A percentile compares a stretch with the other conserved stretches of the same genome.
Conservation (phyloP, 176 grass and related monocot species). For the Carex cristatella region DNA sequence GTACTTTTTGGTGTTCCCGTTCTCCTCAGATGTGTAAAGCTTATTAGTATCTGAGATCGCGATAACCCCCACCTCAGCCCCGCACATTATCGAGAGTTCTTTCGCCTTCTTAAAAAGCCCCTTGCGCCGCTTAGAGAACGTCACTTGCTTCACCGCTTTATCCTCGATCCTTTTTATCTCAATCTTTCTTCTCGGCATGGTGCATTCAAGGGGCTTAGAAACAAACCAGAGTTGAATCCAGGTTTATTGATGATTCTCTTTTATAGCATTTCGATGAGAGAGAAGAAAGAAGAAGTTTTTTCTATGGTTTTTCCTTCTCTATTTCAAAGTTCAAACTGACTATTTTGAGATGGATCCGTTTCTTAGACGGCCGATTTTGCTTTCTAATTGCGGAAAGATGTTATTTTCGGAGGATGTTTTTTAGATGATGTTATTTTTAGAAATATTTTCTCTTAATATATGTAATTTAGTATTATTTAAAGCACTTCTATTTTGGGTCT, state of each 20-base stretch:
- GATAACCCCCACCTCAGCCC: conserved; percentile 69
- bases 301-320: too few relatives aligned
- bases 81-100: conserved; percentile 82
- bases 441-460: too few relatives aligned
- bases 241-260: not conserved
- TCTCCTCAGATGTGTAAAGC: too few relatives aligned
- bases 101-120: conserved; percentile 80
- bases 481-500: too few relatives aligned
- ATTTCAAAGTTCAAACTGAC: too few relatives aligned
- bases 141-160: conserved; percentile 62
- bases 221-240: not conserved
- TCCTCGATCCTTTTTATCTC: conserved; percentile 69
- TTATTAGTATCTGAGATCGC: conserved; percentile 64
- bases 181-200: conserved; percentile 54
- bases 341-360: not conserved
- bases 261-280: not conserved
- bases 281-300: too few relatives aligned
- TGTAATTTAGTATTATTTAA: too few relatives aligned
- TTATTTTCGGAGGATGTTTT: not conserved
- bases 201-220: not conserved
- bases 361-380: not conserved
- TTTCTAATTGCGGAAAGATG: too few relatives aligned
- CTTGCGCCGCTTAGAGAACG: conserved; percentile 75
- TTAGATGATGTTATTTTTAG: too few relatives aligned
- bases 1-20: conserved; percentile 33